phyloP scores from a whole-genome alignment of 805 yeast species.

The Starmerella bombi region DNA sequence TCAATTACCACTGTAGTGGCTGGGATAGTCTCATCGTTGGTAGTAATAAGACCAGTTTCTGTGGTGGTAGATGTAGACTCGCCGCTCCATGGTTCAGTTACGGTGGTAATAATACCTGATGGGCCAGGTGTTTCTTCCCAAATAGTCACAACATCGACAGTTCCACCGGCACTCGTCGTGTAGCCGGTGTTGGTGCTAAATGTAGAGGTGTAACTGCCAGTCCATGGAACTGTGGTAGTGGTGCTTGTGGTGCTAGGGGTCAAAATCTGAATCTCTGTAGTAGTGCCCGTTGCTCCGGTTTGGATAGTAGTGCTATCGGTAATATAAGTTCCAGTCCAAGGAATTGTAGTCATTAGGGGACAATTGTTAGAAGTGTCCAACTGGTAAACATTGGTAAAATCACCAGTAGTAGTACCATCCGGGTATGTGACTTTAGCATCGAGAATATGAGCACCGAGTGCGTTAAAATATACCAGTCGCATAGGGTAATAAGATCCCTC shows the following conservation, averaged over 20 bases:
- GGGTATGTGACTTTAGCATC: not conserved
- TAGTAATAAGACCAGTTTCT: no score
- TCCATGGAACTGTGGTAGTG: conserved; percentile 2
- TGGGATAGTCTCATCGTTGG: no score
- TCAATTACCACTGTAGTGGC: no score
- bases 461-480: conserved; percentile 5
- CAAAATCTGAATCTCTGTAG: not conserved
- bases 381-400: conserved; percentile 2
- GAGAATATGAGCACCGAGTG: not conserved
- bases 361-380: not conserved
- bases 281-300: not conserved
- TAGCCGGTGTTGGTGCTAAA: not conserved
- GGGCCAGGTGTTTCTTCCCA: conserved; percentile 2
- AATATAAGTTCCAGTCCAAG: not conserved
- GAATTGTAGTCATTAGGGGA: not conserved
- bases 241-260: not conserved
- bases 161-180: not conserved
- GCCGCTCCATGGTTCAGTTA: no score
- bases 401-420: not conserved
- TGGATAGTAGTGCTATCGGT: not conserved
- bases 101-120: no score
- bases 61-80: no score
- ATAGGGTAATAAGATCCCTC: conserved; percentile 6
- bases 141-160: not conserved
- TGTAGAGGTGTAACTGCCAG: not conserved